Evolutionary conservation across 495 filamentous ascomycete genomes (phyloP), one percentile per base, ranked within the genome.

Genomic region (Penicillium tannophilum): DNA sequence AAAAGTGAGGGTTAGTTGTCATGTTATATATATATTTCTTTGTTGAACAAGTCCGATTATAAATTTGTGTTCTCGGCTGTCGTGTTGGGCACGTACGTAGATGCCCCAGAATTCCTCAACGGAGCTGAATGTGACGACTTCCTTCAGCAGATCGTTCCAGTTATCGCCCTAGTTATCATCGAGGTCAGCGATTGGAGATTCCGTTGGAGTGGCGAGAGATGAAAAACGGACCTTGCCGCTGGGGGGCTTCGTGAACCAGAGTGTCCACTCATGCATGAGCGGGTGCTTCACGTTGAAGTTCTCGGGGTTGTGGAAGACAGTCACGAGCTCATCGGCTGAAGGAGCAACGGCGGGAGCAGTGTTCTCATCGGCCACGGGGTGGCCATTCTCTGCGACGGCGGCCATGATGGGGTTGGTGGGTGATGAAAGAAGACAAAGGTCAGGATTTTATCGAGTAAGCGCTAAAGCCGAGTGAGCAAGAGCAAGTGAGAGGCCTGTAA

Each of bases 81-180:
- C 33, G 46, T 43, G 51, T 35, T 43, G 28, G 39, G 23, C 26
- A 81, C 94, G 70, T 86, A 98, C 94, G 72, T 99, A 97, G 68
- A 98, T 89, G 53, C 94, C 94, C 94, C 94, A 99, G 81, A 99
- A 99, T 74, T 99, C 95, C 75, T 99, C 94, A 4, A 99, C 94
- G 12, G 92, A 96, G 79, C 93, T 91, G 67, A 99, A 97, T 41
- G 90, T 96, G 63, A 99, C 96, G 57, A 99, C 93, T 72, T 98
- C 91, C 79, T 99, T 99, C 39, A 99, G 78, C 47, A 97, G 78
- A 69, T 99, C 94, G 55, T 93, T 96, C 94, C 94, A 99, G 82
- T 97, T 97, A 72, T 97, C 90, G 66, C 90, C 93, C 91, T 95
- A 55, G 9, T n/a, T 12, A 42, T 36, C 42, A 42, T 43, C 48